Evolutionary conservation across 495 filamentous ascomycete species (phyloP).

Genomic region (Pyrenopolyporus hunteri): DNA sequence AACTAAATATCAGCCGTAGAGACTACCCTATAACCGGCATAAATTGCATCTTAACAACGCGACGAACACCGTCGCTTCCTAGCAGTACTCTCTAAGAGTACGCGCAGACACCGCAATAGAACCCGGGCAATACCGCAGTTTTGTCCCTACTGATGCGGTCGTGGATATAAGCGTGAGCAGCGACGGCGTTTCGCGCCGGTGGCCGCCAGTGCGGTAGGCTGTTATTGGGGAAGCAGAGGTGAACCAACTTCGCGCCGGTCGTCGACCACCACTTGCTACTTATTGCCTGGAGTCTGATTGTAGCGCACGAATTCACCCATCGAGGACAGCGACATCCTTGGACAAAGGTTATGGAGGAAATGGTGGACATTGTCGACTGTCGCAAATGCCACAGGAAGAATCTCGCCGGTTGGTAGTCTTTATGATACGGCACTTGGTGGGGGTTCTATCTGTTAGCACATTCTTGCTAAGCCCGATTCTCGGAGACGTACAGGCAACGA

Average conservation of each 20-base stretch:
- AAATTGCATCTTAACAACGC: too few species aligned
- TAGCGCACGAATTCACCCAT: background rate
- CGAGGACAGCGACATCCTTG: conserved; percentile 1
- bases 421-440: background rate
- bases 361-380: conserved; percentile 25
- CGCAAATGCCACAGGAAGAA: conserved; percentile 35
- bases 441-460: background rate
- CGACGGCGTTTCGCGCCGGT: background rate
- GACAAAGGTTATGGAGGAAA: conserved; percentile 11
- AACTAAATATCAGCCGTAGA: too few species aligned
- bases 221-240: conserved; percentile 6
- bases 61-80: too few species aligned
- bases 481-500: conserved; percentile 31
- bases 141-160: background rate
- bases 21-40: too few species aligned
- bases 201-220: conserved; percentile 6
- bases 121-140: background rate
- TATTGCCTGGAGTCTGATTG: background rate
- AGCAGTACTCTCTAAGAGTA: too few species aligned
- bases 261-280: background rate
- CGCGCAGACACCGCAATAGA: too few species aligned
- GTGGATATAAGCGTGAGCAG: background rate
- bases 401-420: background rate
- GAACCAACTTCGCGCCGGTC: conserved; percentile 3
- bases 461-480: background rate